These are phyloP conservation scores for Fusarium citri DNA, from an alignment of 2,329 filamentous ascomycete genomes.

Conservation along the genomic window DNA sequence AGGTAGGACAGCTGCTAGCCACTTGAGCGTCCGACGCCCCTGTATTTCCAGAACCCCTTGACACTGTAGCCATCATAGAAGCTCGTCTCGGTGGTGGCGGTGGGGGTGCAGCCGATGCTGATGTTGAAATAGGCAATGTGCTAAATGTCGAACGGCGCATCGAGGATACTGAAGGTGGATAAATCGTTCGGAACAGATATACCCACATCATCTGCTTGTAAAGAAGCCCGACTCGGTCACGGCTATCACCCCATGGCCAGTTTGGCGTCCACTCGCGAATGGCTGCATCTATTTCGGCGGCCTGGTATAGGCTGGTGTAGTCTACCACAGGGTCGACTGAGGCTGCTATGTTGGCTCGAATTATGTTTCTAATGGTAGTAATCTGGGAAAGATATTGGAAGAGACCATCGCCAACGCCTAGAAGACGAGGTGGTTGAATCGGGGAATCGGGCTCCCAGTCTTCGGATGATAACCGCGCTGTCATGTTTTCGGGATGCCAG, in stretches of 20 bases:
- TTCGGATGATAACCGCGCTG: conserved; percentile 55
- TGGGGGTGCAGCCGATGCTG: conserved; percentile 29
- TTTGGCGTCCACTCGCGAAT: conserved; percentile 79
- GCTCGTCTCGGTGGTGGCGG: conserved; percentile 47
- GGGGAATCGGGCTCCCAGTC: conserved; percentile 57
- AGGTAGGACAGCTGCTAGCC: conserved; percentile 49
- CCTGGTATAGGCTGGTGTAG: conserved; percentile 77
- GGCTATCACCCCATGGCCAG: conserved; percentile 68
- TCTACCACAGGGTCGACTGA: conserved; percentile 76
- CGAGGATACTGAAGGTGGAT: conserved; percentile 59
- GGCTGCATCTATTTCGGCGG: conserved; percentile 79
- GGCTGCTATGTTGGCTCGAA: conserved; percentile 74
- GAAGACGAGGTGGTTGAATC: conserved; percentile 66
- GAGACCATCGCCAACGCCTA: conserved; percentile 85
- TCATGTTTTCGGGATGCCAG: conserved; percentile 57
- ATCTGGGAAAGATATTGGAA: conserved; percentile 84
- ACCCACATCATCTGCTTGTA: conserved; percentile 76
- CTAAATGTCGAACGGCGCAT: conserved; percentile 49
- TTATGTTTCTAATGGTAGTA: conserved; percentile 78
- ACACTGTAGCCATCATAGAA: conserved; percentile 51
- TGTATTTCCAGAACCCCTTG: conserved; percentile 36
- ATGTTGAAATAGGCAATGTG: conserved; percentile 40
- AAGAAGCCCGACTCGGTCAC: conserved; percentile 66
- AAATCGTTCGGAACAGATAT: conserved; percentile 71
- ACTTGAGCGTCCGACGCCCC: conserved; percentile 26